Evolutionary conservation across 805 yeast genomes (phyloP).

Genomic region (Brettanomyces custersianus): DNA sequence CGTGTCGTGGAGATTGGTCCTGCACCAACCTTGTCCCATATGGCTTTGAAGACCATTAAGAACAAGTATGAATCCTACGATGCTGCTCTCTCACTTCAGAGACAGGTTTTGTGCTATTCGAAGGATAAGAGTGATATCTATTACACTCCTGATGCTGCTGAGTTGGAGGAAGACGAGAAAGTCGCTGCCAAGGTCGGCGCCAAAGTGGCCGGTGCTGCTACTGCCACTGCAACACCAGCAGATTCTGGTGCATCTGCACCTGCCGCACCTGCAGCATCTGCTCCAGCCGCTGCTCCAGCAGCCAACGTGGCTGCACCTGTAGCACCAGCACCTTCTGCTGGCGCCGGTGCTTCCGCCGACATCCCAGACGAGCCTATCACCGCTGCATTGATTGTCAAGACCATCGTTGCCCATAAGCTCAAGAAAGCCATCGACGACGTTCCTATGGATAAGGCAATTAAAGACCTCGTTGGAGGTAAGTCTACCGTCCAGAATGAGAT

Average conservation of each 20-base stretch:
- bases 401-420: slow-evolving; percentile 89
- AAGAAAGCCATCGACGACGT: slow-evolving; percentile 83
- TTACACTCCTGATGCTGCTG: slow-evolving; percentile 79
- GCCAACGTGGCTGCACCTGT: slow-evolving; percentile 54
- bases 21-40: slow-evolving; percentile 96
- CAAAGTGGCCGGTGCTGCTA: slow-evolving; percentile 16
- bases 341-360: slow-evolving; percentile 75
- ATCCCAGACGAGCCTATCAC: slow-evolving; percentile 85
- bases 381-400: slow-evolving; percentile 76
- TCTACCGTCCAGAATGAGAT: slow-evolving; percentile 98
- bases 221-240: slow-evolving; percentile 20
- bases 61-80: slow-evolving; percentile 96
- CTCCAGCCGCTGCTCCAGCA: slow-evolving; percentile 48
- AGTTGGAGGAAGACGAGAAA: slow-evolving; percentile 22
- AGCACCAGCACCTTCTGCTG: slow-evolving; percentile 54
- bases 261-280: slow-evolving; percentile 28
- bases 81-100: slow-evolving; percentile 87
- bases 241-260: slow-evolving; percentile 22
- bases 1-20: slow-evolving; percentile 98
- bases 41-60: slow-evolving; percentile 94
- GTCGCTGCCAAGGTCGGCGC: background rate
- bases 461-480: slow-evolving; percentile 96
- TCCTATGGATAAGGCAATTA: slow-evolving; percentile 86
- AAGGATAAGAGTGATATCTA: slow-evolving; percentile 95
- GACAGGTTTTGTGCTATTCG: slow-evolving; percentile 93